A percentile compares a stretch with the other conserved stretches of the same genome.
These are phyloP conservation scores for Volvox africanus DNA, from an alignment of 139 green algal genomes.

Conservation along the genomic window DNA sequence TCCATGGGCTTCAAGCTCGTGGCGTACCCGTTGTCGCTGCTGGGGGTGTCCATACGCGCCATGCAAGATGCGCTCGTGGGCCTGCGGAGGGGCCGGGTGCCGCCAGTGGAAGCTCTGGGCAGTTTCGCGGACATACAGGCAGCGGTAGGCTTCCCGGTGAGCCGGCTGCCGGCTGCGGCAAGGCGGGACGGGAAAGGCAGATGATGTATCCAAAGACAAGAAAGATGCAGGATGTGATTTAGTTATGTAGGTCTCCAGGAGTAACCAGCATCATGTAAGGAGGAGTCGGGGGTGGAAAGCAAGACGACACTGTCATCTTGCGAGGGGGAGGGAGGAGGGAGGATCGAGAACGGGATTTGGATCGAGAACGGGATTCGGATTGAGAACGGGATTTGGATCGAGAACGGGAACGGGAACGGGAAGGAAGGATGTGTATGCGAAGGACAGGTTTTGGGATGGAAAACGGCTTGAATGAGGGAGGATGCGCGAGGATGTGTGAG, in stretches of 20 bases:
- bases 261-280: background rate
- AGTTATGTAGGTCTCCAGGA: too few relatives aligned
- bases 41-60: conserved; percentile 81
- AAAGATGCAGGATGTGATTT: background rate
- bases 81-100: conserved; percentile 58
- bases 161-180: background rate
- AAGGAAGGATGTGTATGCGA: too few relatives aligned
- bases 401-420: too few relatives aligned
- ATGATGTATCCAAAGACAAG: background rate
- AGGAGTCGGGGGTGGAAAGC: background rate
- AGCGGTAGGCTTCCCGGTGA: conserved; percentile 80
- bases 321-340: background rate
- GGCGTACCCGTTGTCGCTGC: conserved; percentile 89
- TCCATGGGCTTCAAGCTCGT: conserved; percentile 69
- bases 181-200: background rate
- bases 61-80: conserved; percentile 69
- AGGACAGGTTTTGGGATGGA: too few relatives aligned
- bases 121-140: conserved; percentile 73
- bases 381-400: too few relatives aligned
- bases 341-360: too few relatives aligned
- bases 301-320: background rate
- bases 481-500: too few relatives aligned
- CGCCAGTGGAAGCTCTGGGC: conserved; percentile 47
- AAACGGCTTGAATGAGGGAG: too few relatives aligned
- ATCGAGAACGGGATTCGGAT: too few relatives aligned